Percentiles rank a stretch among this genome's conserved stretches.
phyloP scores from a whole-genome alignment of 2,329 filamentous ascomycete genomes.

The Cladosporium sp. region DNA sequence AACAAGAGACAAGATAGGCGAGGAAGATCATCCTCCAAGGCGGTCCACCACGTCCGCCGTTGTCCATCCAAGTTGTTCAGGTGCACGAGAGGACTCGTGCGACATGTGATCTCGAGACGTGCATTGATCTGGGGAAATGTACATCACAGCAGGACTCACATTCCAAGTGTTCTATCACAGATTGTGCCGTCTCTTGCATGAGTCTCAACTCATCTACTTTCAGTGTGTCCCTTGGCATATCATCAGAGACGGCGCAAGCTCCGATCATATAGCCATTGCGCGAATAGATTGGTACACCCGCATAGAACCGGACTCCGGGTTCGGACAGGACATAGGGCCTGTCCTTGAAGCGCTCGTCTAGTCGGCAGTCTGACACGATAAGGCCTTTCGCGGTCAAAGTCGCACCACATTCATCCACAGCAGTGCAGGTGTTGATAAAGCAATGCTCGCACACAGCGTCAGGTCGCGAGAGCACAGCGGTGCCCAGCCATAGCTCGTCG shows the following conservation, averaged over 20 bases:
- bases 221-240: slow-evolving; percentile 29
- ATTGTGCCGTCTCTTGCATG: slow-evolving; percentile 37
- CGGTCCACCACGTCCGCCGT: not conserved
- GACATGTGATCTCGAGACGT: not conserved
- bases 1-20: not conserved
- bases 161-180: slow-evolving; percentile 38
- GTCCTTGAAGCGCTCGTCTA: slow-evolving; percentile 39
- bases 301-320: slow-evolving; percentile 38
- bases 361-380: slow-evolving; percentile 33
- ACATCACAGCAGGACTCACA: slow-evolving; percentile 4
- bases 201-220: slow-evolving; percentile 29
- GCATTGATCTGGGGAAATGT: not conserved
- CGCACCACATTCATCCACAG: slow-evolving; percentile 27
- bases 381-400: slow-evolving; percentile 26
- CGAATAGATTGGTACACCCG: slow-evolving; percentile 39
- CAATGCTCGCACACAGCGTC: slow-evolving; percentile 24
- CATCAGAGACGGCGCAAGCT: slow-evolving; percentile 37
- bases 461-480: slow-evolving; percentile 18
- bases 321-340: slow-evolving; percentile 35
- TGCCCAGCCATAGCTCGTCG: slow-evolving; percentile 34
- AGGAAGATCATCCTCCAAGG: not conserved
- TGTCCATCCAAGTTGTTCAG: not conserved
- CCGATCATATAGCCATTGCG: slow-evolving; percentile 40
- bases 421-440: slow-evolving; percentile 14
- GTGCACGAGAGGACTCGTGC: not conserved